These are phyloP conservation scores for Amaranthus hypochondriacus DNA, from an alignment of 148 eudicot genomes.

Conservation along the genomic window DNA sequence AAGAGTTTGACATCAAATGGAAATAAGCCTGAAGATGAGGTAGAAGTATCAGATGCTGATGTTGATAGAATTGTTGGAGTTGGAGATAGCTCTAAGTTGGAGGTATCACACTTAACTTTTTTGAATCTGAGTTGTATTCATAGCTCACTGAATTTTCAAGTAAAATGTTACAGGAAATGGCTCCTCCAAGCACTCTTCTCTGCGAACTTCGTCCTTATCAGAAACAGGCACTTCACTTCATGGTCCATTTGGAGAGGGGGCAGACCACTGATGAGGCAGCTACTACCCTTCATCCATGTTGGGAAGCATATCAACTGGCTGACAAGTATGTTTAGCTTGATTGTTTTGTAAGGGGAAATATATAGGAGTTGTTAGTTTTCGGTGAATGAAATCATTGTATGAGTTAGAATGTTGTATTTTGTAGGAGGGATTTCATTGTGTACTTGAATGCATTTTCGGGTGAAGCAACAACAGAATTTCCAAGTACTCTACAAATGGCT, in stretches of 20 bases:
- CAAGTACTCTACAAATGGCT: slow-evolving; percentile 94
- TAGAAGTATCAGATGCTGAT: slow-evolving; percentile 77
- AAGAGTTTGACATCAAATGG: slow-evolving; percentile 39
- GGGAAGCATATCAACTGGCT: slow-evolving; percentile 91
- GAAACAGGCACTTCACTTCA: slow-evolving; percentile 97
- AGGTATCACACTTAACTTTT: slow-evolving; percentile 39
- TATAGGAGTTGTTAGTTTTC: not conserved
- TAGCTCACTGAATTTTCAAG: slow-evolving; percentile 5
- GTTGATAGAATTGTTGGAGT: slow-evolving; percentile 89
- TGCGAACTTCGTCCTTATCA: slow-evolving; percentile 94
- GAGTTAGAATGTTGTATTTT: slow-evolving; percentile 21
- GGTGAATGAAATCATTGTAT: not conserved
- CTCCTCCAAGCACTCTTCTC: slow-evolving; percentile 77
- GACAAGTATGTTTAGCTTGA: slow-evolving; percentile 50
- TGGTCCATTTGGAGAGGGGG: slow-evolving; percentile 83
- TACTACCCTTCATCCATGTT: slow-evolving; percentile 88
- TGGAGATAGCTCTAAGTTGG: slow-evolving; percentile 63
- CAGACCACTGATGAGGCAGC: slow-evolving; percentile 64
- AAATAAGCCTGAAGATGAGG: slow-evolving; percentile 58
- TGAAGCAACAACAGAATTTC: slow-evolving; percentile 87
- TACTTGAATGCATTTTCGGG: slow-evolving; percentile 95
- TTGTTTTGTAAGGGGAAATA: not conserved
- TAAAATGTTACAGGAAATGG: slow-evolving; percentile 66
- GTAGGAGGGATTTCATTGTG: slow-evolving; percentile 72
- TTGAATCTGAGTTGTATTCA: slow-evolving; percentile 1